Base-by-base conservation (phyloP, 2,329 filamentous ascomycete species). In the Fusarium concolor region DNA sequence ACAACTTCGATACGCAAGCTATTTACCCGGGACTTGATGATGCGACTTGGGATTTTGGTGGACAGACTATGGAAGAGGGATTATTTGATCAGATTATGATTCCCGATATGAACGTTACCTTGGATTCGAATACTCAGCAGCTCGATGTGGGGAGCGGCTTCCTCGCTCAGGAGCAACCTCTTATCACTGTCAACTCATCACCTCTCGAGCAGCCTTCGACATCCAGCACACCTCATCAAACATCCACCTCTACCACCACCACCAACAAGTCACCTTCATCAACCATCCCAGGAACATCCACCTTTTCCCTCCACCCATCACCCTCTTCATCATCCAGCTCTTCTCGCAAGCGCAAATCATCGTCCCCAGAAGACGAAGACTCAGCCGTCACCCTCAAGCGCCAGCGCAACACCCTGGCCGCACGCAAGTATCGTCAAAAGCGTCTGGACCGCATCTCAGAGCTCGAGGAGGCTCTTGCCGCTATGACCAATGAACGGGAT, bases 381-480 rank as follows among this genome's bases (percentile, higher is more conserved):
- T 65, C 65, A 5, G 64, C 67, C 26, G 68, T 76, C 7, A 74
- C 77, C 18, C 73, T 82, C 73, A 91, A 91, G 77, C 88, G 90
- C 28, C 86, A 87, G 64, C 85, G 87, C 64, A 92, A 92, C 77
- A 92, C 89, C 15, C 83, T 91, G 64, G 90, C 90, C n/a, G 90
- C 90, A 29, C 85, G 89, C 64, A 89, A 90, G 64, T 92, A 91
- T 75, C 87, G 90, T 26, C 89, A 92, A 76, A 90, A 90, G 76
- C 87, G 89, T 44, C 83, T 92, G 33, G 89, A 92, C 71, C 87
- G 89, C 64, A 86, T 91, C 76, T 79, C 79, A 26, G 85, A 87
- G 63, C 82, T 92, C 31, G 89, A 92, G 76, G 76, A 79, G 10
- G 84, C 86, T 20, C 79, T 92, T 41, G 84, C 84, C 45, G 82